phyloP scores from a whole-genome alignment of 73 alveolate species.

The Paramecium bursaria region DNA sequence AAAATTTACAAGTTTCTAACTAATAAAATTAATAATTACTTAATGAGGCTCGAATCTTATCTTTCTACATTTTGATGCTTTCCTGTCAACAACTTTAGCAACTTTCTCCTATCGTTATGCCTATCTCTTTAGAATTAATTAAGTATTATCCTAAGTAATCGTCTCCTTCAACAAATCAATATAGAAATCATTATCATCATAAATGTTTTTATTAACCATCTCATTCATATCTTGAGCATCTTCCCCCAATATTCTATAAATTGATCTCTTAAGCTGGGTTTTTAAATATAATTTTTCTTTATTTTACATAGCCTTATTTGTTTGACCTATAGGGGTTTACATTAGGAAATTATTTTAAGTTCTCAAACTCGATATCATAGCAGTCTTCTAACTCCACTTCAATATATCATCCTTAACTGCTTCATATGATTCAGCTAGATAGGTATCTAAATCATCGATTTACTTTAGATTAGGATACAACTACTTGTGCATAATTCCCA shows the following conservation, averaged over 20 bases:
- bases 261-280: slow-evolving; percentile 15
- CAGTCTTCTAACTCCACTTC: slow-evolving; percentile 52
- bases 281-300: slow-evolving; percentile 25
- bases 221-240: slow-evolving; percentile 43
- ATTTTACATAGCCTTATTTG: slow-evolving; percentile 8
- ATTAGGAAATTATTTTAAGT: slow-evolving; percentile 9
- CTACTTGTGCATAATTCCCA: too few species aligned
- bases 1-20: neutral
- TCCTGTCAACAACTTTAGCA: slow-evolving; percentile 46
- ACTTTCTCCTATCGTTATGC: slow-evolving; percentile 26
- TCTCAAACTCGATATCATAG: neutral
- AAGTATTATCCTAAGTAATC: neutral
- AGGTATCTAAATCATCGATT: too few species aligned
- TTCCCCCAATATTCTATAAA: slow-evolving; percentile 49
- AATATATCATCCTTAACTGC: slow-evolving; percentile 16
- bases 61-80: slow-evolving; percentile 53
- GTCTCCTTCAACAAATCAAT: slow-evolving; percentile 42
- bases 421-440: neutral
- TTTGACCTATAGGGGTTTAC: slow-evolving; percentile 41
- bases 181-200: slow-evolving; percentile 52
- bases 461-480: too few species aligned
- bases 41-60: slow-evolving; percentile 49
- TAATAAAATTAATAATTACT: neutral
- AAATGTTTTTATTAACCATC: neutral
- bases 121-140: slow-evolving; percentile 32